phyloP scores from a whole-genome alignment of 2,329 filamentous ascomycete genomes.

The Camillea tinctor region DNA sequence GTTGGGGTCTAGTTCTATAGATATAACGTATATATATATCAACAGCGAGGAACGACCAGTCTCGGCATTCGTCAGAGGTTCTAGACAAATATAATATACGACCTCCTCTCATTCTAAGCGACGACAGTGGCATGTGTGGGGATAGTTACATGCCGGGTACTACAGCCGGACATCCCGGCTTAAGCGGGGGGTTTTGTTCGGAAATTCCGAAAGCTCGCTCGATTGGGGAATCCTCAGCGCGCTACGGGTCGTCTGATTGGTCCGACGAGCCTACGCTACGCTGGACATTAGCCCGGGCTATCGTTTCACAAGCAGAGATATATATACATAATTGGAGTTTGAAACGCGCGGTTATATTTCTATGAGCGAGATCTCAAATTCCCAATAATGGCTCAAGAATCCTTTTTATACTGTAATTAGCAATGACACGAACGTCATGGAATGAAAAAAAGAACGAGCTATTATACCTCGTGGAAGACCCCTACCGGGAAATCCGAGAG shows the following conservation, averaged over 20 bases:
- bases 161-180: neutral
- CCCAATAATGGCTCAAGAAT: too few species aligned
- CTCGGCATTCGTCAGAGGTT: neutral
- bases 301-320: neutral
- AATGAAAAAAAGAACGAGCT: too few species aligned
- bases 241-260: neutral
- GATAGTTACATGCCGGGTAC: neutral
- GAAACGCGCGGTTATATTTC: too few species aligned
- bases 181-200: neutral
- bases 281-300: too few species aligned
- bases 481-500: too few species aligned
- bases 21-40: neutral
- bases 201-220: neutral
- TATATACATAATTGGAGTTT: too few species aligned
- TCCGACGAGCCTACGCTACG: too few species aligned
- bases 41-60: neutral
- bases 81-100: neutral
- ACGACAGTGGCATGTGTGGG: neutral
- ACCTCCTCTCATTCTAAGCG: neutral
- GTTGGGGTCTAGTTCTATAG: neutral
- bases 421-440: too few species aligned
- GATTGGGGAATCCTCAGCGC: neutral
- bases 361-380: too few species aligned
- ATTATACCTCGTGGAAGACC: too few species aligned
- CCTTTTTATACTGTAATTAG: too few species aligned